Evolutionary conservation across 768 basidiomycete genomes (phyloP).

Genomic region (Gyrodon lividus): DNA sequence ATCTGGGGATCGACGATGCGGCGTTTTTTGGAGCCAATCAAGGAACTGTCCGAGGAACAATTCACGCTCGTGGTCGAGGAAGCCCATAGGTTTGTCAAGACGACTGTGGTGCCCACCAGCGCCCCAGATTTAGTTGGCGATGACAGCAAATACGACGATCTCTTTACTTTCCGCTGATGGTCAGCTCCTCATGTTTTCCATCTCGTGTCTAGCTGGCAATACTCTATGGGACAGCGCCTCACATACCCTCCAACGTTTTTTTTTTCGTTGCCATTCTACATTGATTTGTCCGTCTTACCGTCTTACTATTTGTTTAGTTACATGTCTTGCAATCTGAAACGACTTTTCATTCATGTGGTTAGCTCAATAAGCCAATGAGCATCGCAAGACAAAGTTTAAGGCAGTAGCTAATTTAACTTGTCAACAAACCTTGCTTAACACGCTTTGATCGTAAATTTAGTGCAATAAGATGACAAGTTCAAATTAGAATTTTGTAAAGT

Average conservation of each 20-base stretch:
- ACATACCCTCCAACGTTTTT: too few species aligned
- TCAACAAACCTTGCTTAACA: neutral
- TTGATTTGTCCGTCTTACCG: neutral
- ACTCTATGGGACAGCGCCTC: neutral
- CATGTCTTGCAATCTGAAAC: neutral
- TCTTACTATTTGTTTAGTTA: neutral
- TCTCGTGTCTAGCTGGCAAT: neutral
- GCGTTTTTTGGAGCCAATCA: conserved; percentile 4
- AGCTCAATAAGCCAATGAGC: neutral
- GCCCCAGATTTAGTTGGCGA: neutral
- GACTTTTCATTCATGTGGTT: neutral
- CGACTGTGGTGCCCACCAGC: neutral
- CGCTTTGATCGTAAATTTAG: neutral
- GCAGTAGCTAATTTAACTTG: neutral
- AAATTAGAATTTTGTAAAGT: neutral
- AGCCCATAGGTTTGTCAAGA: neutral
- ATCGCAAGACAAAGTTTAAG: neutral
- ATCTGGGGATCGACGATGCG: conserved; percentile 10
- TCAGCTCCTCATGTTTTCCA: neutral
- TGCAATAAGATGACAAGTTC: neutral
- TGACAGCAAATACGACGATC: neutral
- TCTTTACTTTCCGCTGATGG: neutral
- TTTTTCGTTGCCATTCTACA: neutral
- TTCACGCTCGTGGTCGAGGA: conserved; percentile 6
- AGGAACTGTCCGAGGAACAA: conserved; percentile 1